Evolutionary conservation across 192 early-diverging fungal genomes (phyloP).

Genomic region (Mortierella alpina): DNA sequence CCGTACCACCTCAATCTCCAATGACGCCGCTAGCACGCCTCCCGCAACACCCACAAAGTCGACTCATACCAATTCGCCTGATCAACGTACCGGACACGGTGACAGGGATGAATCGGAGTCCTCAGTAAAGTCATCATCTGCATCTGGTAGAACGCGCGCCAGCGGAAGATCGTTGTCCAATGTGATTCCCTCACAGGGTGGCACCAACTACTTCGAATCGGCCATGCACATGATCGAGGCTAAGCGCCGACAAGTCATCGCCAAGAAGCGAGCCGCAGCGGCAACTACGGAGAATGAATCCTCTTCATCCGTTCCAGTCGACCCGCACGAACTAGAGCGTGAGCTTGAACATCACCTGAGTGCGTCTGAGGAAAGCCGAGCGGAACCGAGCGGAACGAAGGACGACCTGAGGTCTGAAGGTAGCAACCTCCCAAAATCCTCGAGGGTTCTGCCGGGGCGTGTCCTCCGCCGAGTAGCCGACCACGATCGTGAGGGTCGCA

Average conservation of each 20-base stretch:
- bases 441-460: constrained; percentile 20
- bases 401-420: neutral
- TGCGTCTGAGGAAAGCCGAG: no score
- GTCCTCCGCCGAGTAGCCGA: constrained; percentile 3
- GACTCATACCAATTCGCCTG: neutral
- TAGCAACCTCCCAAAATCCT: constrained; percentile 21
- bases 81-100: neutral
- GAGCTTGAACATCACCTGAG: neutral
- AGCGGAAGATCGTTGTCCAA: constrained; percentile 12
- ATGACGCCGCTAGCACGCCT: constrained; percentile 14
- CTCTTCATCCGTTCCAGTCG: neutral
- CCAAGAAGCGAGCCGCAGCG: constrained; percentile 21
- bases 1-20: neutral
- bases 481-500: no score
- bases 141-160: neutral
- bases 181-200: neutral
- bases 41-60: constrained; percentile 23
- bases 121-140: neutral
- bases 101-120: neutral
- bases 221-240: constrained; percentile 21
- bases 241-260: constrained; percentile 12
- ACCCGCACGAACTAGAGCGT: constrained; percentile 12
- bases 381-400: neutral
- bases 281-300: constrained; percentile 1
- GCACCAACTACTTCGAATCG: constrained; percentile 24